Conservation (phyloP, 345 rosid species). For the Euphorbia lathyris region DNA sequence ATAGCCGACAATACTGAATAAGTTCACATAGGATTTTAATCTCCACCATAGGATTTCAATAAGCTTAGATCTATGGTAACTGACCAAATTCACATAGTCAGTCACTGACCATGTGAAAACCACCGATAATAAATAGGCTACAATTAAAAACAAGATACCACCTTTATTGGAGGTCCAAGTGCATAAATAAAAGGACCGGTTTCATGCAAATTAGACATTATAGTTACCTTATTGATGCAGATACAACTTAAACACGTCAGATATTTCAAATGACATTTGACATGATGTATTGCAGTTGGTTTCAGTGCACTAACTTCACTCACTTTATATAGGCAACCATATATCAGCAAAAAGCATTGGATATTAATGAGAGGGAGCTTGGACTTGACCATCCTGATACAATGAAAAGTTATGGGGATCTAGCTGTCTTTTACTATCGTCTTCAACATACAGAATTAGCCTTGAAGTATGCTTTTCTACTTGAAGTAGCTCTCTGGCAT, state of each 20-base stretch:
- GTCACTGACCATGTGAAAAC: too few species aligned
- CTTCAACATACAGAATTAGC: slow-evolving; percentile 37
- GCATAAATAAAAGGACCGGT: not conserved
- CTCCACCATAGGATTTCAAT: too few species aligned
- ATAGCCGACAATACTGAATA: too few species aligned
- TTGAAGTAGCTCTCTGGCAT: slow-evolving; percentile 7
- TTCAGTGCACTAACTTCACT: slow-evolving; percentile 21
- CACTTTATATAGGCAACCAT: slow-evolving; percentile 38
- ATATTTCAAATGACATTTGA: not conserved
- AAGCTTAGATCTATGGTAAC: too few species aligned
- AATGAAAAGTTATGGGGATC: slow-evolving; percentile 39
- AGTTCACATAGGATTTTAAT: too few species aligned
- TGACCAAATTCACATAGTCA: too few species aligned
- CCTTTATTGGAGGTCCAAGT: not conserved
- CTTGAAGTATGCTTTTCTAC: slow-evolving; percentile 32
- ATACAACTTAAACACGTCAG: not conserved
- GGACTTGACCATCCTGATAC: slow-evolving; percentile 41
- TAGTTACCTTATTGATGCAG: not conserved
- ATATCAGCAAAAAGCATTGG: slow-evolving; percentile 36
- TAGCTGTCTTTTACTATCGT: slow-evolving; percentile 37
- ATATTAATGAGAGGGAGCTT: slow-evolving; percentile 38
- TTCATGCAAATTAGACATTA: not conserved
- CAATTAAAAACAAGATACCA: not conserved
- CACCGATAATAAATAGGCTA: too few species aligned
- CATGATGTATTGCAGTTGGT: not conserved